Percentiles rank a stretch among this genome's conserved stretches.
These are phyloP conservation scores for Malus fusca DNA, from an alignment of 306 rosid genomes.

Conservation along the genomic window DNA sequence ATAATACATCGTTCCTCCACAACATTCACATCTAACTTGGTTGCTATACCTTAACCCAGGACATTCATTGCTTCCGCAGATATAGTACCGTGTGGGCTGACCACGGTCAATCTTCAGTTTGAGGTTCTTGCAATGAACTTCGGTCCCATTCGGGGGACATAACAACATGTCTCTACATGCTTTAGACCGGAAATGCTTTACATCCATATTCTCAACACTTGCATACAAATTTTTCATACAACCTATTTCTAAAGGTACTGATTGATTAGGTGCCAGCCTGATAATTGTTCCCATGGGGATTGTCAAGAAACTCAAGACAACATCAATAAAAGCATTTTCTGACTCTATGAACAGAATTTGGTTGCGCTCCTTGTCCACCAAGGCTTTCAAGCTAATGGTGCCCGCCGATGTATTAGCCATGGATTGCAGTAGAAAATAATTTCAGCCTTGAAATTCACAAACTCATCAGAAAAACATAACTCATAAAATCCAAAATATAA, in stretches of 20 bases:
- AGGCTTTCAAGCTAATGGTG: neutral
- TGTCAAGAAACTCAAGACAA: neutral
- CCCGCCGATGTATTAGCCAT: neutral
- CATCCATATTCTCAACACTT: too few species aligned
- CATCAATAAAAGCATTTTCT: neutral
- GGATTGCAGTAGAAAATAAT: neutral
- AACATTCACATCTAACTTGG: too few species aligned
- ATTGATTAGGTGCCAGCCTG: neutral
- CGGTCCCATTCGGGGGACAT: neutral
- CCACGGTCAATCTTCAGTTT: too few species aligned
- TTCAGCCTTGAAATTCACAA: too few species aligned
- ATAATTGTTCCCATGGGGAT: neutral
- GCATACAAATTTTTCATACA: too few species aligned
- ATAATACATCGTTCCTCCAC: accelerated
- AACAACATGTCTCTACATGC: neutral
- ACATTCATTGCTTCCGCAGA: accelerated
- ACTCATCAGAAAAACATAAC: too few species aligned
- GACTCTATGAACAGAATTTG: neutral
- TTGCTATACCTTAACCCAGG: too few species aligned
- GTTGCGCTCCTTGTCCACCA: neutral
- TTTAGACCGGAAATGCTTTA: neutral
- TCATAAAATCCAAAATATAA: too few species aligned
- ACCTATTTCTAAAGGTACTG: too few species aligned
- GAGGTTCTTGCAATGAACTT: neutral
- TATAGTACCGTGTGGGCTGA: too few species aligned